These are phyloP conservation scores for Annulohypoxylon maeteangense DNA, from an alignment of 495 filamentous ascomycete species.

Conservation along the genomic window DNA sequence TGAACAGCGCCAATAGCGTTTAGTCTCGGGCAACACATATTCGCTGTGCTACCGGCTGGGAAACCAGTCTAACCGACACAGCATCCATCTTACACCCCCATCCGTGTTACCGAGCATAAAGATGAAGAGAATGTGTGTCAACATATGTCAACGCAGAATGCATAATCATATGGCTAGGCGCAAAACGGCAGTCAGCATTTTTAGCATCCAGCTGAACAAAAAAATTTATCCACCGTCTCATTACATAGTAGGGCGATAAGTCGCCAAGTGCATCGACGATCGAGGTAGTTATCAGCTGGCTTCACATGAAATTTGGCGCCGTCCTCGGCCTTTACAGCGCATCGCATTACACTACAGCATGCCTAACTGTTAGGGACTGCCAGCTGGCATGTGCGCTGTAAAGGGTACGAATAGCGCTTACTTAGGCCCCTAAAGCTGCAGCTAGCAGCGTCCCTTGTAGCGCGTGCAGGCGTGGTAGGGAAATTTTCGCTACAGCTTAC, in stretches of 20 bases:
- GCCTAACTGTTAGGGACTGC: conserved; percentile 20
- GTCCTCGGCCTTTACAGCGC: conserved; percentile 15
- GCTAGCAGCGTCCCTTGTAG: conserved; percentile 12
- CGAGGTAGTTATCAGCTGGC: neutral
- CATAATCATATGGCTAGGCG: conserved; percentile 4
- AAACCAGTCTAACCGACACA: neutral
- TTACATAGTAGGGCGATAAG: conserved; percentile 16
- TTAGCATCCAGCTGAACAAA: neutral
- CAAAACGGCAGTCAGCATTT: conserved; percentile 17
- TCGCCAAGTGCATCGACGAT: conserved; percentile 2
- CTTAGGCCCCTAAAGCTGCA: conserved; percentile 27
- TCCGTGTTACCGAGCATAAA: conserved; percentile 13
- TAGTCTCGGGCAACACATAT: conserved; percentile 3
- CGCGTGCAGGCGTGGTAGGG: conserved; percentile 23
- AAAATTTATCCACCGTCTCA: neutral
- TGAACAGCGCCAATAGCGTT: conserved; percentile 15
- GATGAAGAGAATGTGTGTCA: neutral
- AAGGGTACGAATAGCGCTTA: conserved; percentile 16
- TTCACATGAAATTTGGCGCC: conserved; percentile 8
- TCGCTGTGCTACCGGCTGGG: neutral
- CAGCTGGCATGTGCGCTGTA: conserved; percentile 14
- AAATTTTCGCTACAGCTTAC: conserved; percentile 19
- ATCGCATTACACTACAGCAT: conserved; percentile 20
- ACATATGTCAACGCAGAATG: conserved; percentile 6
- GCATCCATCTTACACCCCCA: conserved; percentile 10